phyloP scores from a whole-genome alignment of 148 eudicot species.

The Cornus florida region DNA sequence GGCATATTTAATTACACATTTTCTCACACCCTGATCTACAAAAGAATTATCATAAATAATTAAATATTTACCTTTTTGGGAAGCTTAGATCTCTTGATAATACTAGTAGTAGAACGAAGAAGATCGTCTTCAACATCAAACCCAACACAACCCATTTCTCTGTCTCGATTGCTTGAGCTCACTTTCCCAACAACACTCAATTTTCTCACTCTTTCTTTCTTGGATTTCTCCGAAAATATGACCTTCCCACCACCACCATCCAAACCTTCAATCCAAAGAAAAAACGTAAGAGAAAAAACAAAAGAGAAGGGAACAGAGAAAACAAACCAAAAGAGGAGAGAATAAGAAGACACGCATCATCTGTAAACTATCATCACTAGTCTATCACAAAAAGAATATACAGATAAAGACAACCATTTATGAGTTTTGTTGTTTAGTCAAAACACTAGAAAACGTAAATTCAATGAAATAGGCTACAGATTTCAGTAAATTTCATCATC shows the following conservation, averaged over 20 bases:
- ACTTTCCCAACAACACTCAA: conserved; percentile 29
- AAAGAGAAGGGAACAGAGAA: background rate
- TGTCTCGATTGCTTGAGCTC: background rate
- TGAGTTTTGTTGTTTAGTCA: conserved; percentile 25
- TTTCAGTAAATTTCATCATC: background rate
- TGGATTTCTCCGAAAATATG: conserved; percentile 14
- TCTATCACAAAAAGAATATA: conserved; percentile 13
- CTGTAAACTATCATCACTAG: background rate
- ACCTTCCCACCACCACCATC: background rate
- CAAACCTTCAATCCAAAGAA: conserved; percentile 21
- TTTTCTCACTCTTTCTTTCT: conserved; percentile 35
- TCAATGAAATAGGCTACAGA: background rate
- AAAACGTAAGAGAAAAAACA: conserved; percentile 2
- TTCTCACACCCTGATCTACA: background rate
- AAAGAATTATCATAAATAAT: background rate
- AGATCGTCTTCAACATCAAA: conserved; percentile 30
- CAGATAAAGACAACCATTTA: conserved; percentile 26
- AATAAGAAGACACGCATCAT: background rate
- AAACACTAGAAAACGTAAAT: conserved; percentile 4
- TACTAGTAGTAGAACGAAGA: conserved; percentile 15
- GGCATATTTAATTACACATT: background rate
- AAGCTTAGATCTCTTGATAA: conserved; percentile 38
- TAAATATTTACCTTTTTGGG: conserved; percentile 43
- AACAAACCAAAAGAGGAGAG: conserved; percentile 2
- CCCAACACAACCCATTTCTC: conserved; percentile 36